Evolutionary conservation across 768 basidiomycete genomes (phyloP).

Genomic region (Phaeotremella fagi): DNA sequence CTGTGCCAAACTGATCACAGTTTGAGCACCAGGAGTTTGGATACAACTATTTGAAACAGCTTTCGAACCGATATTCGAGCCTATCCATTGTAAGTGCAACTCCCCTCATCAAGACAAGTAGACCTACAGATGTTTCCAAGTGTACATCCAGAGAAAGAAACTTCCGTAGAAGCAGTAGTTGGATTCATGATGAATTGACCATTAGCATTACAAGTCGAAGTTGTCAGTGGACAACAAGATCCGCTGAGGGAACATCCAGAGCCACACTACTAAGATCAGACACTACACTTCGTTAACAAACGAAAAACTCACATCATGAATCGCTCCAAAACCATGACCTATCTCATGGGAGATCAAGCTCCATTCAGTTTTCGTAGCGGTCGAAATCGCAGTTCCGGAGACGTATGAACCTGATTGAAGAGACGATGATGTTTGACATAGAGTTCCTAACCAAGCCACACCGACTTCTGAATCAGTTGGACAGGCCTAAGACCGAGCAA

Average conservation of each 20-base stretch:
- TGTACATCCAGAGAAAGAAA: slow-evolving; percentile 69
- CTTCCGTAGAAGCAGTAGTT: slow-evolving; percentile 60
- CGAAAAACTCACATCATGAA: slow-evolving; percentile 48
- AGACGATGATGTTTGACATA: slow-evolving; percentile 56
- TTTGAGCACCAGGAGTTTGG: slow-evolving; percentile 55
- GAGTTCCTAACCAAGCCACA: slow-evolving; percentile 79
- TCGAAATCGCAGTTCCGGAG: slow-evolving; percentile 77
- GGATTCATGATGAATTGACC: slow-evolving; percentile 79
- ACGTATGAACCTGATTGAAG: slow-evolving; percentile 54
- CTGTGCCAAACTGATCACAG: slow-evolving; percentile 33
- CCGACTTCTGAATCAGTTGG: slow-evolving; percentile 51
- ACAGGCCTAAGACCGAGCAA: not conserved
- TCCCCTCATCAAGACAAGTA: not conserved
- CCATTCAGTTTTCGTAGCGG: slow-evolving; percentile 64
- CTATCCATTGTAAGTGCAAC: slow-evolving; percentile 51
- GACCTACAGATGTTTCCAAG: slow-evolving; percentile 74
- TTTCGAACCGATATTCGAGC: slow-evolving; percentile 58
- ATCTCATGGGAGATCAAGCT: slow-evolving; percentile 45
- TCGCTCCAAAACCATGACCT: slow-evolving; percentile 67
- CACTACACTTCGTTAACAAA: not conserved
- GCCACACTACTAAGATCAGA: slow-evolving; percentile 55
- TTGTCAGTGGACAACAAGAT: slow-evolving; percentile 65
- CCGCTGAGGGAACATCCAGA: slow-evolving; percentile 59
- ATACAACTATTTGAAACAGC: slow-evolving; percentile 64
- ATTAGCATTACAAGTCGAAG: slow-evolving; percentile 60